Percentiles rank a stretch among this genome's conserved stretches.
These are phyloP conservation scores for Atkinsonella texensis DNA, from an alignment of 2,329 filamentous ascomycete species.

Conservation along the genomic window DNA sequence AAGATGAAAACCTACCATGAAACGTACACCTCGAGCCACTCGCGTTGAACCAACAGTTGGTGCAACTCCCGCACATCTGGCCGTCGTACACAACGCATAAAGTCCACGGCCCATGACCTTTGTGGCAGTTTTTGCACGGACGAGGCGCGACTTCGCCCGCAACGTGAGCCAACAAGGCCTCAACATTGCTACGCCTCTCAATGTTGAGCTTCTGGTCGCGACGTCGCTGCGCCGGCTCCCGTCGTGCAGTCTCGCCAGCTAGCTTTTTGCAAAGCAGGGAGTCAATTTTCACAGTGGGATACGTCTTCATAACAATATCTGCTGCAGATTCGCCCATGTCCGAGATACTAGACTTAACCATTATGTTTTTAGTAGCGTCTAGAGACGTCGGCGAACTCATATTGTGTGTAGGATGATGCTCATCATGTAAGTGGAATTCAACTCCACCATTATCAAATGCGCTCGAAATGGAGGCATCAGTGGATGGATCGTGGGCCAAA, in stretches of 20 bases:
- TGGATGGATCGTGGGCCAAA: conserved; percentile 7
- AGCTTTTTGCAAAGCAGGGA: conserved; percentile 43
- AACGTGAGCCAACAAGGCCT: conserved; percentile 46
- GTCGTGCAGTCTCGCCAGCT: conserved; percentile 34
- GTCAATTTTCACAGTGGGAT: conserved; percentile 33
- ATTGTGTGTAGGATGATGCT: not conserved
- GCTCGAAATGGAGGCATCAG: not conserved
- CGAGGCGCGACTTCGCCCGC: conserved; percentile 34
- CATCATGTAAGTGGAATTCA: not conserved
- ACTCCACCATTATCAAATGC: not conserved
- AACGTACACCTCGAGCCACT: conserved; percentile 48
- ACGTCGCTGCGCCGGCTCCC: conserved; percentile 39
- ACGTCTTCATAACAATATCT: conserved; percentile 33
- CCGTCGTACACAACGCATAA: conserved; percentile 47
- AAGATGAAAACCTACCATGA: conserved; percentile 33
- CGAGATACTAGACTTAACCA: not conserved
- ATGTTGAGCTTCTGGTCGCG: conserved; percentile 43
- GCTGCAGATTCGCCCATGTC: conserved; percentile 27
- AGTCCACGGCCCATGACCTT: conserved; percentile 47
- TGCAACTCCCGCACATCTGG: conserved; percentile 49
- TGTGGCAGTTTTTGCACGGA: conserved; percentile 49
- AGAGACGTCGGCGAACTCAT: not conserved
- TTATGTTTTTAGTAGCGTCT: conserved; percentile 2
- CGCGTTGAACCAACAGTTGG: conserved; percentile 54
- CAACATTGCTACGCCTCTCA: conserved; percentile 45